Conservation (phyloP, 2,329 filamentous ascomycete species). For the Claviceps quebecensis region DNA sequence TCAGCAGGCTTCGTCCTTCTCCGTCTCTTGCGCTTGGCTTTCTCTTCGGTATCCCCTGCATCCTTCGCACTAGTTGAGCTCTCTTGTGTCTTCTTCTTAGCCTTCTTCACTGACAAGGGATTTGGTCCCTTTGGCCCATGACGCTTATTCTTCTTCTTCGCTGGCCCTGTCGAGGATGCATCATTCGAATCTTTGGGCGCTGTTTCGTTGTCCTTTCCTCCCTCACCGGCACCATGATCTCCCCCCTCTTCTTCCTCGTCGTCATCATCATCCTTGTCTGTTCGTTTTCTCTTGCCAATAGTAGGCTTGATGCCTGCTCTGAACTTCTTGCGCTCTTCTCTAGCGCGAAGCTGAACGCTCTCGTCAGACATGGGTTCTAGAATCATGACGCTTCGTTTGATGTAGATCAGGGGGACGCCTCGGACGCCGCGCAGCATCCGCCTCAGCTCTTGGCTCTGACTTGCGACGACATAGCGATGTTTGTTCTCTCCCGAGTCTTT, state of each 20-base stretch:
- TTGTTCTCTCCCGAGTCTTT: constrained; percentile 60
- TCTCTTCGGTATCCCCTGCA: constrained; percentile 11
- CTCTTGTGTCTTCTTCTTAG: constrained; percentile 35
- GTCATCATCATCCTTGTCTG: constrained; percentile 18
- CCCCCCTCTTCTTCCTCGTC: constrained; percentile 10
- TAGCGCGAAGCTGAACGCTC: constrained; percentile 47
- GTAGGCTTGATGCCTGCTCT: constrained; percentile 48
- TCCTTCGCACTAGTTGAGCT: constrained; percentile 13
- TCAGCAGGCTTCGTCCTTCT: constrained; percentile 16
- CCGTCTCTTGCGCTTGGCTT: constrained; percentile 18
- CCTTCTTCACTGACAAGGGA: constrained; percentile 56
- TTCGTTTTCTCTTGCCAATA: constrained; percentile 36
- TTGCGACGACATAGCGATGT: constrained; percentile 65
- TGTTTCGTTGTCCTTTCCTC: constrained; percentile 19
- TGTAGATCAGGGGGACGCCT: constrained; percentile 66
- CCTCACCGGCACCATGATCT: constrained; percentile 12
- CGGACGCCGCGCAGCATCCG: constrained; percentile 49
- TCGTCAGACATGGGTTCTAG: constrained; percentile 58
- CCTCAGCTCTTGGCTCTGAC: constrained; percentile 53
- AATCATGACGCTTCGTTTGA: constrained; percentile 62
- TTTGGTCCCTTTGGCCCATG: constrained; percentile 57
- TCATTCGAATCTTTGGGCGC: constrained; percentile 6
- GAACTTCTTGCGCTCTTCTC: constrained; percentile 63
- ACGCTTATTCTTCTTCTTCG: constrained; percentile 41
- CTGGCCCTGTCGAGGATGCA: constrained; percentile 12